Evolutionary conservation across 1,284 basidiomycete genomes (phyloP), one percentile per base, ranked within the genome.

Genomic region (Cutaneotrichosporon curvatum): DNA sequence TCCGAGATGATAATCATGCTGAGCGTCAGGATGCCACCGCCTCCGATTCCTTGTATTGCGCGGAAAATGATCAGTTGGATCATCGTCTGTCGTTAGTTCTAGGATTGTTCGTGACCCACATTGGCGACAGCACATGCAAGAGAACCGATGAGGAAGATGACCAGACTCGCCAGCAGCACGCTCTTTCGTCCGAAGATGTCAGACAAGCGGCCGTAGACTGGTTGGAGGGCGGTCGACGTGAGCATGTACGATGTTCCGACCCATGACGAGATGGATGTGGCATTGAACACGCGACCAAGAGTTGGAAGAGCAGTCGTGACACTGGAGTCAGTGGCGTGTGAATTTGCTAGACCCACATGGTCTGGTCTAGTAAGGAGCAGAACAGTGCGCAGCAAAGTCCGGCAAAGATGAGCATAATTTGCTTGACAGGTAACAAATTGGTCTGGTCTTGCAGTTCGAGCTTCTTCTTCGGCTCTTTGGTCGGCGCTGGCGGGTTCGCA

Each of bases 111-210:
- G 25, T 28, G 10, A 36, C 35, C 6, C 8, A 36, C 35, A 10
- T 36, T 21, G 14, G 82, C 79, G 8, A 59, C 65, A 44, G 78
- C 81, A 37, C 81, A 81, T 3, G 58, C 56, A n/a, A 64, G 39
- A 15, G 39, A 44, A 11, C 61, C 59, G 32, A 83, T 59, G 67
- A 82, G 77, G 62, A 81, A 81, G 33, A 84, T 69, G 12, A 67
- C 60, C 75, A 85, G 79, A 2, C 77, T 43, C 15, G 35, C 49
- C 16, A 57, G 51, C 12, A 56, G 45, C 0, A 79, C 78, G 15
- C 68, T 67, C 62, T 86, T 85, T 31, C 84, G 74, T 10, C 84
- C 85, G 54, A 84, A 85, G 30, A 83, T 84, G 55, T 87, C 84
- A 75, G 80, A 70, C 16, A 84, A 79, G 8, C 81, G 77, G 32